Conservation (phyloP, 805 yeast species). For the Pichia cabralensis region DNA sequence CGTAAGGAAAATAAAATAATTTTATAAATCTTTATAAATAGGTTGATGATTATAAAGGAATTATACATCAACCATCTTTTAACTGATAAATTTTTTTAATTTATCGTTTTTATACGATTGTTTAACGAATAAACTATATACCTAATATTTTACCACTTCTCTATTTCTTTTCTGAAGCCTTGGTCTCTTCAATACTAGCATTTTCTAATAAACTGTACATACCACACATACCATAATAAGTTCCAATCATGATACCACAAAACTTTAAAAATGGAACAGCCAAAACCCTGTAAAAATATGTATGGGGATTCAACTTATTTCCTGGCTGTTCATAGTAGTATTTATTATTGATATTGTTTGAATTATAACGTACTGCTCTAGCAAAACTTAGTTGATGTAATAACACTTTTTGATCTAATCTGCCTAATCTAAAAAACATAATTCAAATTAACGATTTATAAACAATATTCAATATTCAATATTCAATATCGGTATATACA, state of each 20-base stretch:
- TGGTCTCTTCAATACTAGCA: constrained; percentile 6
- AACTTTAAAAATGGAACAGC: constrained; percentile 38
- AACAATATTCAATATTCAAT: no score
- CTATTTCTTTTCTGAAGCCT: neutral
- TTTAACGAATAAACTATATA: neutral
- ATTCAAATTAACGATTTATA: no score
- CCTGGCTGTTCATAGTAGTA: constrained; percentile 12
- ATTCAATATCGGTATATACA: no score
- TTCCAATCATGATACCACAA: constrained; percentile 32
- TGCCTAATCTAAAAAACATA: no score
- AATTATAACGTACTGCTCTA: no score
- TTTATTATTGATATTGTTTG: neutral
- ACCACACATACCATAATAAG: constrained; percentile 37
- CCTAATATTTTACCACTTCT: neutral
- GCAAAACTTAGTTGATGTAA: no score
- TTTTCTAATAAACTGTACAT: constrained; percentile 35
- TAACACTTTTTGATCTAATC: no score
- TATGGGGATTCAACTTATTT: constrained; percentile 20
- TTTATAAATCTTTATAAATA: neutral
- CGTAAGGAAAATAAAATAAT: constrained; percentile 3
- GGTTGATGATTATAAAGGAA: no score
- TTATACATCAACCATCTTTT: no score
- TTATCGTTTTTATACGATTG: no score
- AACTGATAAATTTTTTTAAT: no score
- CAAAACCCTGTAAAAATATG: constrained; percentile 35